These are phyloP conservation scores for Phytopythium delawarense DNA, from an alignment of 352 stramenopile genomes.

Conservation along the genomic window DNA sequence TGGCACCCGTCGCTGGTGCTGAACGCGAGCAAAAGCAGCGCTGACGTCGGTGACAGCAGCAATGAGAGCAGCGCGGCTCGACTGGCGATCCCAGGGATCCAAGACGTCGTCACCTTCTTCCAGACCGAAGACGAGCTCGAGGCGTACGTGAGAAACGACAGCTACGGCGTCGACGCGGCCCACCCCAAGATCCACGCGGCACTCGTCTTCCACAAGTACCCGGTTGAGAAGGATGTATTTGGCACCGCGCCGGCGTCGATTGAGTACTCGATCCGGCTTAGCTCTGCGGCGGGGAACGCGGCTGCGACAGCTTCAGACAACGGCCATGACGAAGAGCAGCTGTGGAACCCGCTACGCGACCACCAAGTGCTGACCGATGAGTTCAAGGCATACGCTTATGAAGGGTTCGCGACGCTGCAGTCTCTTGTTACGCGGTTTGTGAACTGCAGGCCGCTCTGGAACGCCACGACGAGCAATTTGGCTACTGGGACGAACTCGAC, in stretches of 20 bases:
- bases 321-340: constrained; percentile 11
- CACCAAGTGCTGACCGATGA: constrained; percentile 10
- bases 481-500: constrained; percentile 8
- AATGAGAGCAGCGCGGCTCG: background rate
- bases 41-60: background rate
- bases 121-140: constrained; percentile 24
- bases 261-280: constrained; percentile 38
- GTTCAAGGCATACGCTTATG: constrained; percentile 32
- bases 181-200: constrained; percentile 40
- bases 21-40: constrained; percentile 1
- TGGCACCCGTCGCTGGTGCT: constrained; percentile 40
- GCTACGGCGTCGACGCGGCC: constrained; percentile 24
- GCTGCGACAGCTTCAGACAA: constrained; percentile 6
- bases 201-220: constrained; percentile 31
- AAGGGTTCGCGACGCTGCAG: constrained; percentile 46
- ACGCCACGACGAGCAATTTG: constrained; percentile 8
- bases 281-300: constrained; percentile 14
- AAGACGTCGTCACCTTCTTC: constrained; percentile 39
- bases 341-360: constrained; percentile 13
- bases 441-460: constrained; percentile 34
- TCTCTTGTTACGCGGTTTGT: constrained; percentile 39
- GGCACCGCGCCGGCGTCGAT: constrained; percentile 17
- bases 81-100: constrained; percentile 29
- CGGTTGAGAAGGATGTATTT: constrained; percentile 15
- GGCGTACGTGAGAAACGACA: constrained; percentile 25